Percentiles rank a stretch among this genome's conserved stretches.
phyloP scores from a whole-genome alignment of 768 basidiomycete species.

The Rickenella mellea region DNA sequence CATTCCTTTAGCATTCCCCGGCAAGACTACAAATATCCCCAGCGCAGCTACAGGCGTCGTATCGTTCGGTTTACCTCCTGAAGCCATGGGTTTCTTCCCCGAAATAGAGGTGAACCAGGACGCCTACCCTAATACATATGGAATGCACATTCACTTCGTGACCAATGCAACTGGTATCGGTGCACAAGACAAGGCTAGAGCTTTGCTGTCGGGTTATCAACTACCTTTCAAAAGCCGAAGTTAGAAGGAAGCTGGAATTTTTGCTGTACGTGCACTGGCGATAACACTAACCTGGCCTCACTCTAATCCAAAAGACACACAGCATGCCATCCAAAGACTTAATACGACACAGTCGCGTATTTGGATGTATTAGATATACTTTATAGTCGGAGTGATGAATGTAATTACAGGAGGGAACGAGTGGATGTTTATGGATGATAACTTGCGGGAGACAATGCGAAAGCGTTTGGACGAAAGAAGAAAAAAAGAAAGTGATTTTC shows the following conservation, averaged over 20 bases:
- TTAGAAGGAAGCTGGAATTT: conserved; percentile 14
- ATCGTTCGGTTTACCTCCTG: conserved; percentile 75
- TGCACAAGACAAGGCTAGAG: conserved; percentile 82
- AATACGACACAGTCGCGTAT: no score
- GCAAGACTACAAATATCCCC: conserved; percentile 60
- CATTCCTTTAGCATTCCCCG: conserved; percentile 65
- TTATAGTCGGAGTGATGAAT: neutral
- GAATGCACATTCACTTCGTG: conserved; percentile 91
- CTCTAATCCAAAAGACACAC: no score
- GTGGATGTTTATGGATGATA: no score
- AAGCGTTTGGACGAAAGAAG: neutral
- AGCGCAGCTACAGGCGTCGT: conserved; percentile 82
- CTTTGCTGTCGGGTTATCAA: conserved; percentile 84
- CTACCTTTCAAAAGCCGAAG: conserved; percentile 64
- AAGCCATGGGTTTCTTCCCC: conserved; percentile 86
- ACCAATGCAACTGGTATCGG: conserved; percentile 84
- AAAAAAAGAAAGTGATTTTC: neutral
- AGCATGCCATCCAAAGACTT: no score
- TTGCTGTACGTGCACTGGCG: no score
- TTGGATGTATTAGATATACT: neutral
- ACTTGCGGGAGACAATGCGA: neutral
- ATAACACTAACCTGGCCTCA: no score
- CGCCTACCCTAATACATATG: conserved; percentile 74
- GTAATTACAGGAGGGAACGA: neutral
- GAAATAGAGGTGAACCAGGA: conserved; percentile 94